Base-by-base conservation (phyloP, 371 early-diverging fungal genomes). In the Capniomyces stellatus region DNA sequence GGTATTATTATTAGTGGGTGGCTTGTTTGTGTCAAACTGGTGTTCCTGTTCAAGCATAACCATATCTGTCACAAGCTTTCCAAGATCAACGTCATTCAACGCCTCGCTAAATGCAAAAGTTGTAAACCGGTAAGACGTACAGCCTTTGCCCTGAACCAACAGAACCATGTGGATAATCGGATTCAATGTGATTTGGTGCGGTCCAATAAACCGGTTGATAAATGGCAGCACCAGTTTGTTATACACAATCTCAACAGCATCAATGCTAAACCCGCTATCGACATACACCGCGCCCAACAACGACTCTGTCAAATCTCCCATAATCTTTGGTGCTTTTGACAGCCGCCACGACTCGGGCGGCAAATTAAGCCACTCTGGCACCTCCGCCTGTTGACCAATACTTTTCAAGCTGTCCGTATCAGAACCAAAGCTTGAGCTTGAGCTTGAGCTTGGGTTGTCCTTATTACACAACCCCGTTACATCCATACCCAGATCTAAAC, bases 241-340 rank as follows among this genome's bases (percentile, higher is more conserved):
- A 53, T 60, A 86, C 29, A 81, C 40, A 1, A 54, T 58, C 24
- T 72, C 62, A 0, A 71, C 70, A 1, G 71, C 69, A 0, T 63
- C 72, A 30, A 86, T 49, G 55, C 76, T 62, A 59, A 83, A 85
- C 0, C 79, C 81, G 21, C 79, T 72, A 64, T 94, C 95, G 0
- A 92, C 74, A 63, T 83, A 88, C 1, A 88, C 71, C 2, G 96
- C 94, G 1, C 96, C 96, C 2, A 92, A 43, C 54, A 86, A 72
- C 54, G 87, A 79, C 70, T 95, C 96, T 13, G 86, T 74, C 0
- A 92, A 66, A 71, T 95, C 95, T 2, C 85, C 83, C 39, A 87
- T 61, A 0, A 83, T 81, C 57, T 95, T 95, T 22, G 96, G 96
- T 4, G 87, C 75, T 18, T 69, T 72, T 40, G 83, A 55, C 23